Conservation (phyloP, 257 asterid species). For the Gynochthodes officinalis region DNA sequence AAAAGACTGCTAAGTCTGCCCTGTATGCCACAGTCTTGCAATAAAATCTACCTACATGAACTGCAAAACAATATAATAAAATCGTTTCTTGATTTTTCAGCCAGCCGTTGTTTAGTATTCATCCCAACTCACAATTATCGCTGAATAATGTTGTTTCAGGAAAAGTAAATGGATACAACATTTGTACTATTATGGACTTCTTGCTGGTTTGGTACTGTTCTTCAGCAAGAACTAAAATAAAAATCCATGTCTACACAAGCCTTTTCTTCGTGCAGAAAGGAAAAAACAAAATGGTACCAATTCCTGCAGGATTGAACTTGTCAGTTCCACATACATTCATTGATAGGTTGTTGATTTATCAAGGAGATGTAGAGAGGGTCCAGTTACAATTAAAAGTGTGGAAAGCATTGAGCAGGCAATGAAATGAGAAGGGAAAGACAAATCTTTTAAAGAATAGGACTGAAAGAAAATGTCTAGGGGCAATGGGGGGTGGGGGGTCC, state of each 20-base stretch:
- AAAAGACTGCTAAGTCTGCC: not conserved
- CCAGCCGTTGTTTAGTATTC: not conserved
- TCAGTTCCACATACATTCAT: not conserved
- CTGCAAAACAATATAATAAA: not conserved
- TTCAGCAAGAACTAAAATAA: no score
- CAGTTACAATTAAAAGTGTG: not conserved
- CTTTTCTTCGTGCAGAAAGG: no score
- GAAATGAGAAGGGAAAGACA: not conserved
- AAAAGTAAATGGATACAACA: not conserved
- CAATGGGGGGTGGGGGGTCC: not conserved
- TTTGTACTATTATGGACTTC: no score
- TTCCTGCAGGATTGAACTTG: not conserved
- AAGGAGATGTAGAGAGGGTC: not conserved
- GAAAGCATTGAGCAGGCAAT: conserved; percentile 8
- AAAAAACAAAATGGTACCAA: no score
- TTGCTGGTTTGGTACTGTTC: no score
- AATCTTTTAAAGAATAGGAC: not conserved
- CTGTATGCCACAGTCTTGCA: not conserved
- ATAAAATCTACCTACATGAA: not conserved
- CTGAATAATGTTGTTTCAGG: not conserved
- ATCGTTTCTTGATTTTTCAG: not conserved
- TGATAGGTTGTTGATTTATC: not conserved
- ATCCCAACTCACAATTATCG: not conserved
- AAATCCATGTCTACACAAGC: no score
- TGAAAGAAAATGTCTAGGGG: not conserved